Base-by-base conservation (phyloP, 768 basidiomycete species). In the Auricularia sp. region DNA sequence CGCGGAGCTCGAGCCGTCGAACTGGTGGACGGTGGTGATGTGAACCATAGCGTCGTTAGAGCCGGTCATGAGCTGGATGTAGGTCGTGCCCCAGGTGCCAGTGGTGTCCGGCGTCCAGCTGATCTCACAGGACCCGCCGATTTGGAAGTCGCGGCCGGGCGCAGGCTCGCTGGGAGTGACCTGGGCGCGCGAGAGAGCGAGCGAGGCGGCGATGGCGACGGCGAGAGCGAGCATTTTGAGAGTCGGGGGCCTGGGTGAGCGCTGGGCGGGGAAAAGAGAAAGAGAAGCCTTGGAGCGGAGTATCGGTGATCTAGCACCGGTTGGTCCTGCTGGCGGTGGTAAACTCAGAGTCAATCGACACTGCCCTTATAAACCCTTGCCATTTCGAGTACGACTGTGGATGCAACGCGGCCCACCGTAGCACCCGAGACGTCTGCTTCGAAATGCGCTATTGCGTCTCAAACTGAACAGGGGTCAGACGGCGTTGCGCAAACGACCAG, bases 11-110 rank as follows among this genome's bases (percentile, higher is more conserved):
- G 87, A 87, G n/a, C 87, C 89, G 67, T 92, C 89, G 61, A 77
- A 76, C 34, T 81, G 77, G 1, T 29, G 18, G 14, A 59, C 44
- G 68, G 68, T 84, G 13, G 85, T 83, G 65, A 92, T 68, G 69
- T 79, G 82, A 47, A 84, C 71, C 90, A 92, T 92, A 45, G 80
- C 67, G 62, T 80, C 74, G 76, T 94, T 92, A 71, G 80, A 72
- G 3, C 91, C 92, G 1, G 88, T 86, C 90, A 90, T 92, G 73
- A 93, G 82, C 72, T 90, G 78, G 65, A 94, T 89, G 67, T 79
- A 75, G 85, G 88, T 90, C 66, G 77, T 73, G 71, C 82, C 85
- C 92, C 92, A 94, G 16, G 67, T 68, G 24, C 85, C 84, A 16
- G 54, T 34, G 14, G 21, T 24, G 24, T 91, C 90, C 6, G 77